A percentile compares a stretch with the other conserved stretches of the same genome.
phyloP scores from a whole-genome alignment of 2,329 filamentous ascomycete genomes.

The Trichoderma koningii region DNA sequence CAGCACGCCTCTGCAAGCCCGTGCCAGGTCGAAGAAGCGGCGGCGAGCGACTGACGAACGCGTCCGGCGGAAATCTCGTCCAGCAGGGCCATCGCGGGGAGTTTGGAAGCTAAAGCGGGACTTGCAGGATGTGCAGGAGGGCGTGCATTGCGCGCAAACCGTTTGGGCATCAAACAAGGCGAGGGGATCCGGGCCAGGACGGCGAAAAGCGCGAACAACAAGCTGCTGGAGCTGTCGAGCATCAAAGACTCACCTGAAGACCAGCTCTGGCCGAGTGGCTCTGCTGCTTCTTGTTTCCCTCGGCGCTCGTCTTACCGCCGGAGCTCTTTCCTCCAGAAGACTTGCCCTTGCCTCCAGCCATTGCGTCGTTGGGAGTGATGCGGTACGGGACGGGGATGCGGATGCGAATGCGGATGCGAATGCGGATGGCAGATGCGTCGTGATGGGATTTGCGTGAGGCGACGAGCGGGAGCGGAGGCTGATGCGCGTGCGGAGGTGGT shows the following conservation, averaged over 20 bases:
- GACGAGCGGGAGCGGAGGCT: constrained; percentile 8
- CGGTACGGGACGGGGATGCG: not conserved
- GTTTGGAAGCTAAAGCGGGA: constrained; percentile 25
- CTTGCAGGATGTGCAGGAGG: constrained; percentile 25
- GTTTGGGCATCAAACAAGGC: constrained; percentile 26
- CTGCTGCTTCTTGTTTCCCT: constrained; percentile 80
- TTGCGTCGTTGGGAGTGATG: constrained; percentile 41
- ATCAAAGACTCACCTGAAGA: constrained; percentile 74
- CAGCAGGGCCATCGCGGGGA: constrained; percentile 25
- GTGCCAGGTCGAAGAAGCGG: constrained; percentile 2
- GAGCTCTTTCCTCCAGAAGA: constrained; percentile 84
- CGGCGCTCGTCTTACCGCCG: constrained; percentile 71
- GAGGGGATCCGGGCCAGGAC: not conserved
- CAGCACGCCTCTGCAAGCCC: not conserved
- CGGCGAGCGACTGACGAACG: constrained; percentile 13
- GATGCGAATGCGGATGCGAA: not conserved
- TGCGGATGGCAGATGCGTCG: constrained; percentile 8
- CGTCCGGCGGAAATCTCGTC: constrained; percentile 21
- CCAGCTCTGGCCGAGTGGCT: constrained; percentile 95
- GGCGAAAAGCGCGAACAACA: constrained; percentile 6
- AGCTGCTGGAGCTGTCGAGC: not conserved
- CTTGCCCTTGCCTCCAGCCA: constrained; percentile 92
- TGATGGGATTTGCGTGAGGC: constrained; percentile 3
- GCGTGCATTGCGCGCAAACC: constrained; percentile 28
- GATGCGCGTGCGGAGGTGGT: constrained; percentile 22